Base-by-base conservation (phyloP, 2,329 filamentous ascomycete species). In the Coniochaeta sp. region DNA sequence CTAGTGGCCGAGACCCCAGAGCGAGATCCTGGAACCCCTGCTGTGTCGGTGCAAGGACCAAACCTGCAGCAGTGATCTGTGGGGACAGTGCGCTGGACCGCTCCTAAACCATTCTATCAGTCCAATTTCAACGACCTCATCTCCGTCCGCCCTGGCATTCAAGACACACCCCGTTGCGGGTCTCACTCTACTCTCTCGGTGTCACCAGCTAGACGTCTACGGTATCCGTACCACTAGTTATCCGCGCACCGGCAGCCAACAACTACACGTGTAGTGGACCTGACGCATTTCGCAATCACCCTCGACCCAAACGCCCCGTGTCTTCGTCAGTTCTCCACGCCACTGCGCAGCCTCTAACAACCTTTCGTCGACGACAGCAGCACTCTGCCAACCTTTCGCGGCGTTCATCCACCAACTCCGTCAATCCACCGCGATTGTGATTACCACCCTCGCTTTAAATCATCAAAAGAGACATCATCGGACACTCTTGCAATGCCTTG, bases 401-500 rank as follows among this genome's bases (percentile, higher is more conserved):
- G 24, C 17, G 14, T 16, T 28, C 47, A 3, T 17, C 47, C 47
- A 28, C 12, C 14, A 12, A 17, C 14, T n/a, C 24, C 22, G 47
- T 31, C 47, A 17, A 52, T 28, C 16, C 26, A 17, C 26, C 22
- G 22, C 47, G 47, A 52, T 11, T 31, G 24, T 31, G 47, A 31
- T 31, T 17, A 5, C 11, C 6, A 52, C 2, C 11, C 47, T 3
- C n/a, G 14, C 24, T 52, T 16, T 5, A 6, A 6, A 52, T 52
- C 24, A 28, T 24, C 22, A 52, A 52, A n/a, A 17, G 24, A 52
- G 22, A 28, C 22, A 52, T 31, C 26, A 12, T n/a, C 24, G 22
- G 8, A 19, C 34, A 16, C 2, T 16, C 38, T 22, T 22, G 70
- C 64, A 62, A 77, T 77, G 75, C 73, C 74, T 65, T 72, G 79